Evolutionary conservation across 2,329 filamentous ascomycete genomes (phyloP), one percentile per base, ranked within the genome.

Genomic region (Penicillium sp.): DNA sequence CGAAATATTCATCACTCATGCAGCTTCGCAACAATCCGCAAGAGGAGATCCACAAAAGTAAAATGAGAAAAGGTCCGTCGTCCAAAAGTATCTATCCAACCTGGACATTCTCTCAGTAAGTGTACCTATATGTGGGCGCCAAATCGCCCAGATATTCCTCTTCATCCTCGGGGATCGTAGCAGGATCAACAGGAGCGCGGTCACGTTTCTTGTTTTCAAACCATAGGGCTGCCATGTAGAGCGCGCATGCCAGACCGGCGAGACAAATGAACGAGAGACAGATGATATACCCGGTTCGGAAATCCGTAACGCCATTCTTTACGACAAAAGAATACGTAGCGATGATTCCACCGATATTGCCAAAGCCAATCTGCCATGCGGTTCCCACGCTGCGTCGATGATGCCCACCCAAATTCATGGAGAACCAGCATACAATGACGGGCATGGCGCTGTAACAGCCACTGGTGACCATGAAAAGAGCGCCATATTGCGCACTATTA

Each of bases 391-490:
- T 82, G 43, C 89, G 81, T 3, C 89, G 82, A 57, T 87, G 87
- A 70, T 92, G 89, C 0, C 89, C 89, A 2, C 85, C 85, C 1
- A 91, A 78, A 66, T 92, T 93, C 85, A 91, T 91, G 66, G 88
- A 88, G 73, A 89, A 92, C 89, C 89, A 93, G 72, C 89, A 92
- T 8, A 92, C 84, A 43, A 92, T 85, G 31, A 96, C 87, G 0
- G 93, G 92, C 89, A 96, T 93, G n/a, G 92, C 90, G 1, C 86
- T 87, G 75, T 96, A 97, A 0, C 85, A 83, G 49, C 91, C 91
- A 77, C 87, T 87, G 2, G 90, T 88, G 49, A 96, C 85, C 33
- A 97, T 79, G 79, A 96, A 96, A 0, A 97, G 82, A 0, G 89
- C 90, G 0, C 81, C 89, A 68, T 96, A 97, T 72, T 94, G 83